Evolutionary conservation across 495 filamentous ascomycete genomes (phyloP).

Genomic region (Copromyces sp.): DNA sequence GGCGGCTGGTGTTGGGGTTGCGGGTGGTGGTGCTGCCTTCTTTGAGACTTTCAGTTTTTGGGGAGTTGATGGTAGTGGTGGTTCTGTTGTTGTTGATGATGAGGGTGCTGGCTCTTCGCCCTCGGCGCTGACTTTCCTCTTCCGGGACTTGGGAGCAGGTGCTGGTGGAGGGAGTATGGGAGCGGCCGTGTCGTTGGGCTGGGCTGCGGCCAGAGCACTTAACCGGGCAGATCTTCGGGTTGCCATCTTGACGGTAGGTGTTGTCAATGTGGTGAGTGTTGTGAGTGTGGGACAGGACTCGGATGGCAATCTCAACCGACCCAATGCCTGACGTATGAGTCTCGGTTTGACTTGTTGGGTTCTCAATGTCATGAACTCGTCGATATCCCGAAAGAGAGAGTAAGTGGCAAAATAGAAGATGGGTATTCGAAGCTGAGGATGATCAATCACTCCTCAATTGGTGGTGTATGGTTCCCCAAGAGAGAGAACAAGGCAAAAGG

Average conservation of each 20-base stretch:
- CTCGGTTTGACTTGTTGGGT: not conserved
- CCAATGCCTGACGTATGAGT: not conserved
- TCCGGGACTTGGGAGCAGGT: constrained; percentile 14
- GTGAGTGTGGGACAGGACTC: not conserved
- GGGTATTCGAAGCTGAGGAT: not conserved
- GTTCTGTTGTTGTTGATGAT: not conserved
- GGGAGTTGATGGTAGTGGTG: constrained; percentile 25
- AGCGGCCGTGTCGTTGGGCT: constrained; percentile 5
- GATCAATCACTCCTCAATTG: not conserved
- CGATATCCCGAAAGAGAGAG: not conserved
- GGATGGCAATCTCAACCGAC: not conserved
- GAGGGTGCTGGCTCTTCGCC: constrained; percentile 2
- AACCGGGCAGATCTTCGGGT: constrained; percentile 50
- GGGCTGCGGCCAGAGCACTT: constrained; percentile 29
- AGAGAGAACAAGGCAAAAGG: not conserved
- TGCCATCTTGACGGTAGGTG: constrained; percentile 32
- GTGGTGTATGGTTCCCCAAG: not conserved
- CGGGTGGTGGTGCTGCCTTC: constrained; percentile 13
- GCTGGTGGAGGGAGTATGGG: constrained; percentile 11
- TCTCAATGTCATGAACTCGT: not conserved
- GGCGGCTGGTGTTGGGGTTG: constrained; percentile 31
- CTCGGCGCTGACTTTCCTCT: constrained; percentile 26
- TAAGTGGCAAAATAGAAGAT: not conserved
- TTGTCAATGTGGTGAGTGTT: not conserved
- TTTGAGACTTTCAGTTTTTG: constrained; percentile 19